Base-by-base conservation (phyloP, 2,329 filamentous ascomycete species). In the Fusarium sulawesiense region DNA sequence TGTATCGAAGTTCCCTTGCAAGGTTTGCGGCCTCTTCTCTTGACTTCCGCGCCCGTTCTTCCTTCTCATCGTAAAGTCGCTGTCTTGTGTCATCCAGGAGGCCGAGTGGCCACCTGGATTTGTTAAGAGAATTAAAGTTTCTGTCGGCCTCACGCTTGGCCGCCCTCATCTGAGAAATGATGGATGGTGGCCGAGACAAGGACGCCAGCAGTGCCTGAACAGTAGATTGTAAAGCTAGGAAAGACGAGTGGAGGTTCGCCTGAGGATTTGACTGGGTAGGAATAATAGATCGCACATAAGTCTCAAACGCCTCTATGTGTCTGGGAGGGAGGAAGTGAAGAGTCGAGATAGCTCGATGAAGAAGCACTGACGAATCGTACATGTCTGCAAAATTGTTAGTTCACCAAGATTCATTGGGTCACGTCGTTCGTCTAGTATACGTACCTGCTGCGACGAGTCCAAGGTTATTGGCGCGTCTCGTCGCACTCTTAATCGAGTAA, bases 1-100 rank as follows among this genome's bases (percentile, higher is more conserved):
- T 97, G 79, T 96, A 97, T 51, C 93, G 85, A 58, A 99, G 83
- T 80, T 99, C 96, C 54, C 89, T 89, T 0, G 91, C 91, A n/a
- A 97, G 80, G 45, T 89, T 87, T 21, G 91, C 88, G 13, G 93
- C 87, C 77, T 98, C 93, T 20, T 85, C 80, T 68, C 91, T 88
- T 23, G 88, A 89, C 68, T 90, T 89, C 16, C 88, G 86, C 40
- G 93, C 92, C 74, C 92, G 93, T 70, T 92, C 91, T 80, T 94
- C 92, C 45, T 93, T 92, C 61, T 98, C 96, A 68, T 93, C 91
- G 73, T 94, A 91, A 12, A 94, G 86, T 30, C 93, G 89, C 77
- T 92, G 91, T 21, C 95, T 87, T 2, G 94, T 93, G 72, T 98
- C 96, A 77, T 98, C 96, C 14, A 98, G 84, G 64, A 98, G 81